Base-by-base conservation (phyloP, 129 eudicot genomes). In the Pseudognaphalium luteoalbum region DNA sequence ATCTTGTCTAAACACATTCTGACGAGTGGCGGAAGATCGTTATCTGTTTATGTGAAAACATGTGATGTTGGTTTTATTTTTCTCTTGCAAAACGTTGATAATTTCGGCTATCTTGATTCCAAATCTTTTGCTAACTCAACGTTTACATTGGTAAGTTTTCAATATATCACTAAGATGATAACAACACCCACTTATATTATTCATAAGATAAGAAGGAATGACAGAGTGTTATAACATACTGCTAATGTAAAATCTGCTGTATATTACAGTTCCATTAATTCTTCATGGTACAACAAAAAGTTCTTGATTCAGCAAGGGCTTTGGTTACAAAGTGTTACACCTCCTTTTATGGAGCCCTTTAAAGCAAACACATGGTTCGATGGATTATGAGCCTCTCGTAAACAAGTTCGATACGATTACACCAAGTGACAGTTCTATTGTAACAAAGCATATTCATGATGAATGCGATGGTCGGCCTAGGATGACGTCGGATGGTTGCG, bases 401-500 rank as follows among this genome's bases (percentile, higher is more conserved):
- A 56, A 72, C 52, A 67, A 58, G 8, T 57, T 39, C 5, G 20
- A 41, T 75, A 47, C 64, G 35, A 60, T 71, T 75, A 64, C 56
- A 30, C 25, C 37, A 76, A 65, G 33, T 35, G 15, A 63, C 19
- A 33, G 12, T 37, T 47, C 33, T 20, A 52, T 44, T 32, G 63
- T 44, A 75, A 74, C 9, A 19, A n/a, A 19, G 29, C 51, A 11
- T n/a, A 3, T 57, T 12, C 29, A 21, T 21, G 19, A 37, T 17
- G 32, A 29, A 64, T 2, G 63, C 2, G 34, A 14, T 7, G 64
- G 7, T 0, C 35, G 35, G 56, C 66, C 66, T 76, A 76, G 67
- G 73, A 14, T 44, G 77, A 74, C 7, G 79, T n/a, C 1, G 72
- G 78, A 68, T 80, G 84, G 73, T 82, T 82, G 75, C 85, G 80